These are phyloP conservation scores for Trichoderma reesei DNA, from an alignment of 495 filamentous ascomycete species.

Conservation along the genomic window DNA sequence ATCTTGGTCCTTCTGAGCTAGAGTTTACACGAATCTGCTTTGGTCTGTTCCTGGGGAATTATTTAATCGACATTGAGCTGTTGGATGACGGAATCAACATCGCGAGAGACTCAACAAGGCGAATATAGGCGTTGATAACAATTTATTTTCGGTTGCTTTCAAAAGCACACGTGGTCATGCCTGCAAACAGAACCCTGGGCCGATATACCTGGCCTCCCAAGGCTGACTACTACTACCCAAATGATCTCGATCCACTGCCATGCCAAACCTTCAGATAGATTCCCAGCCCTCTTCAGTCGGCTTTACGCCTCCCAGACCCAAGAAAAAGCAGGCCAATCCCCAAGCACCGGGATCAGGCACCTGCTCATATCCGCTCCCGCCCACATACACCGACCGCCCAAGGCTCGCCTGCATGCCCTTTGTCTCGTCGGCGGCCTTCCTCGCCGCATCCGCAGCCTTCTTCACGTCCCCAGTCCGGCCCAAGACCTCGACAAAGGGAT, in stretches of 20 bases:
- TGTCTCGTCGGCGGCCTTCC: constrained; percentile 67
- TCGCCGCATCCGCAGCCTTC: constrained; percentile 64
- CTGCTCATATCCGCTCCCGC: constrained; percentile 66
- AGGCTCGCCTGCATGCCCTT: constrained; percentile 86
- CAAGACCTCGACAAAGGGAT: constrained; percentile 74
- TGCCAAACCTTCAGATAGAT: constrained; percentile 13
- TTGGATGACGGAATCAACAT: background rate
- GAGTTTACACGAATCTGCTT: background rate
- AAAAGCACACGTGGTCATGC: background rate
- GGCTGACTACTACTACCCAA: too few species aligned
- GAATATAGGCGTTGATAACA: constrained; percentile 11
- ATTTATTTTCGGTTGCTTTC: constrained; percentile 4
- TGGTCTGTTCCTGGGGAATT: background rate
- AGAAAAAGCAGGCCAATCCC: constrained; percentile 72
- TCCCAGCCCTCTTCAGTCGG: constrained; percentile 22
- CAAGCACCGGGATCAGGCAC: constrained; percentile 89
- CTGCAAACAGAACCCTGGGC: constrained; percentile 19
- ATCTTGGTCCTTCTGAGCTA: constrained; percentile 86
- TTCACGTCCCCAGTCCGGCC: constrained; percentile 50
- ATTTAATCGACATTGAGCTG: constrained; percentile 1
- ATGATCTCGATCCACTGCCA: too few species aligned
- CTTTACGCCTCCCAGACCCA: constrained; percentile 52
- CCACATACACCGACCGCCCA: constrained; percentile 85
- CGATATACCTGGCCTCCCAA: too few species aligned
- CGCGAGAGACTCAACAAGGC: background rate